Percentiles rank a stretch among this genome's conserved stretches.
These are phyloP conservation scores for Aureobasidium sp. DNA, from an alignment of 2,329 filamentous ascomycete genomes.

Conservation along the genomic window DNA sequence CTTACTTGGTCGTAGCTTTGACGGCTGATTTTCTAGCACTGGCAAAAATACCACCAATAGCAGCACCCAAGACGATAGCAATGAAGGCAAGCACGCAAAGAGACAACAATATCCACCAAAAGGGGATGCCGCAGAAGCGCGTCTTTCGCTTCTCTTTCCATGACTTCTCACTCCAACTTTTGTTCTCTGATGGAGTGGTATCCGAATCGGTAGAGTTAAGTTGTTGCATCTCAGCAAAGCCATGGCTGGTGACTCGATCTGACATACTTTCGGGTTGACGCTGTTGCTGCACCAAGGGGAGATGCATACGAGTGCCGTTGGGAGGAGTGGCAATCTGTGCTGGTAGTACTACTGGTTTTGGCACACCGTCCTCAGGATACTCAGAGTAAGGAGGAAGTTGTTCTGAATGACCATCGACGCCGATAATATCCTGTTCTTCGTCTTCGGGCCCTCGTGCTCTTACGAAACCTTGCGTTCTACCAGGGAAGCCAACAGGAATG, in stretches of 20 bases:
- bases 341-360: slow-evolving; percentile 17
- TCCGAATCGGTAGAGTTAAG: slow-evolving; percentile 17
- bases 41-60: slow-evolving; percentile 29
- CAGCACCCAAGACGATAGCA: slow-evolving; percentile 27
- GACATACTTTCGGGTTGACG: slow-evolving; percentile 28
- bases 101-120: slow-evolving; percentile 29
- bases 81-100: slow-evolving; percentile 26
- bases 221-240: slow-evolving; percentile 12
- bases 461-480: slow-evolving; percentile 57
- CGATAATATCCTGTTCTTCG: slow-evolving; percentile 82
- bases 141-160: slow-evolving; percentile 34
- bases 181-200: slow-evolving; percentile 14
- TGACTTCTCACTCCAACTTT: slow-evolving; percentile 30
- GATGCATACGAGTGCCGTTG: slow-evolving; percentile 20
- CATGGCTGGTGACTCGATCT: slow-evolving; percentile 18
- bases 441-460: slow-evolving; percentile 69
- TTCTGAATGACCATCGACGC: slow-evolving; percentile 81
- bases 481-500: slow-evolving; percentile 70
- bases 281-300: slow-evolving; percentile 28
- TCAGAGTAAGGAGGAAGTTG: slow-evolving; percentile 86
- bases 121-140: slow-evolving; percentile 28
- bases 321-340: slow-evolving; percentile 17
- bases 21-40: slow-evolving; percentile 19
- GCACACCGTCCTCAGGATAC: slow-evolving; percentile 67
- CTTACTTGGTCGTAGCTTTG: slow-evolving; percentile 3